phyloP scores from a whole-genome alignment of 768 basidiomycete species.

The Suillus hirtellus region DNA sequence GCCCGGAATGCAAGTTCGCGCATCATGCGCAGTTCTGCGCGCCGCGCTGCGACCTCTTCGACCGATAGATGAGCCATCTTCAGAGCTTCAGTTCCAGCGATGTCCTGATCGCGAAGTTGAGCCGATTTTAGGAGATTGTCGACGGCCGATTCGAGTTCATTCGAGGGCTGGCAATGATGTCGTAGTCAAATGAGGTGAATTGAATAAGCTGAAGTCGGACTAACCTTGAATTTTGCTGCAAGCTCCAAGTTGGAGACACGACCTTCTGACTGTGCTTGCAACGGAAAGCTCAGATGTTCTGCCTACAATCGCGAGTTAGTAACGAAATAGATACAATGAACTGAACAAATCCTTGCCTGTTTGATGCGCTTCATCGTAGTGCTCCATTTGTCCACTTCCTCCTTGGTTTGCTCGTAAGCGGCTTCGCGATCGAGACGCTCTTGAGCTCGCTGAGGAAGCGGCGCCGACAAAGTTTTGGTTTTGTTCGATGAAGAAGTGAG shows the following conservation, averaged over 20 bases:
- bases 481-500: conserved; percentile 57
- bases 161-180: conserved; percentile 60
- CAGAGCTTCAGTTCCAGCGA: conserved; percentile 79
- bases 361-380: conserved; percentile 89
- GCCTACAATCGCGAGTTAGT: conserved; percentile 47
- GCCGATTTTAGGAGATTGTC: conserved; percentile 79
- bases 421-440: conserved; percentile 91
- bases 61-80: conserved; percentile 78
- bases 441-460: conserved; percentile 82
- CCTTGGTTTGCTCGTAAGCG: conserved; percentile 91
- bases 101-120: conserved; percentile 78
- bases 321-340: not conserved
- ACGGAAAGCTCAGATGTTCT: conserved; percentile 83
- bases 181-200: conserved; percentile 8
- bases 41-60: conserved; percentile 83
- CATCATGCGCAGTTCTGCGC: conserved; percentile 81
- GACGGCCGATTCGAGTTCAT: conserved; percentile 81
- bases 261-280: conserved; percentile 60
- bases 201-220: conserved; percentile 10
- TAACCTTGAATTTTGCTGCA: conserved; percentile 82
- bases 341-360: conserved; percentile 50
- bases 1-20: conserved; percentile 94
- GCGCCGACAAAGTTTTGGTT: conserved; percentile 69
- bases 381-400: conserved; percentile 92
- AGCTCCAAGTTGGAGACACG: conserved; percentile 73